Evolutionary conservation across 805 yeast species (phyloP), one percentile per base, ranked within the genome.

Genomic region (Kluyveromyces starmeri): DNA sequence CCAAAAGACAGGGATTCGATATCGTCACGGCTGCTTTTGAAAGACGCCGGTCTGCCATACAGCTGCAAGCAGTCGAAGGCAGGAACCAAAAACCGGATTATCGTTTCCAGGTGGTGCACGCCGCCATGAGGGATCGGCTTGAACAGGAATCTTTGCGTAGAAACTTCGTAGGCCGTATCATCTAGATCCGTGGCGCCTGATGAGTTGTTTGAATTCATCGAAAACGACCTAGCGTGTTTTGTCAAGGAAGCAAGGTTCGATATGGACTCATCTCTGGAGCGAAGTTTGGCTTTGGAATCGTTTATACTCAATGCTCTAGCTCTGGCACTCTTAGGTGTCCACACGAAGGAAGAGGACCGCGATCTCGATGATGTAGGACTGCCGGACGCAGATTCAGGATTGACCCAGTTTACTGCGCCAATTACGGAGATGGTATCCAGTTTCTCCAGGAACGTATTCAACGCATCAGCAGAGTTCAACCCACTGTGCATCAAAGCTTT

Each of bases 51-150:
- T 40, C 89, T 65, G n/a, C 92, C 92, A 51, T 81, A 82, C 32
- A 79, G 56, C 46, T 68, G 69, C 53, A 77, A 73, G 4, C 77
- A 62, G 51, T 81, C 83, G 57, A 76, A 68, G 34, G 79, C 62
- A 31, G 84, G 88, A 27, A 82, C 65, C 37, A 76, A 62, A 44
- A 73, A 64, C 41, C 86, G 62, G 32, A 81, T 68, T 76, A 81
- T 70, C 17, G 81, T 75, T 50, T 82, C 89, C 26, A 73, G 62
- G 18, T 75, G 75, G 31, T 67, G 61, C 13, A 82, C 83, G 22
- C 83, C 83, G 2, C 76, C 73, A 55, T 82, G 92, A 4, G 73
- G 49, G 23, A 69, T 68, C 6, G 92, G 89, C 58, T 78, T 73
- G 39, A 75, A 57, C 47, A 73, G 73, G 37, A 65, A 46, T 53